These are phyloP conservation scores for Colletotrichum salicis DNA, from an alignment of 2,329 filamentous ascomycete species.

Conservation along the genomic window DNA sequence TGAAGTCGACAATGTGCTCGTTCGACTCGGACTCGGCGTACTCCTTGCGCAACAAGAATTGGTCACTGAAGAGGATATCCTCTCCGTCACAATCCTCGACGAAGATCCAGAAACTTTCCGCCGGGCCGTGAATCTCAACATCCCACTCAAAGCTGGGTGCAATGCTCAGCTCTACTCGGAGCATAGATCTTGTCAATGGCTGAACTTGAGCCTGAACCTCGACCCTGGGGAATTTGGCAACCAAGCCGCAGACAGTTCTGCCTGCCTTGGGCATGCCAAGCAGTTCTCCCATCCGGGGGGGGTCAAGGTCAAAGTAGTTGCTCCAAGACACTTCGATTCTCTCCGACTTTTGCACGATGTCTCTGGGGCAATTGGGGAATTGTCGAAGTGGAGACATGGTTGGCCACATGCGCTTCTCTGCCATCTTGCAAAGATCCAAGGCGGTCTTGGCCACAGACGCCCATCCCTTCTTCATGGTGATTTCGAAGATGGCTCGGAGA, in stretches of 20 bases:
- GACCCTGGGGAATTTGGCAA: slow-evolving; percentile 91
- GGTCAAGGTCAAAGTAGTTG: slow-evolving; percentile 95
- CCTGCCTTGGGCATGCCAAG: slow-evolving; percentile 91
- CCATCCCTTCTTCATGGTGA: slow-evolving; percentile 97
- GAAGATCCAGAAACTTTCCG: slow-evolving; percentile 96
- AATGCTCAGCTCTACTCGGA: slow-evolving; percentile 89
- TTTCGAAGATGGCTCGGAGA: slow-evolving; percentile 94
- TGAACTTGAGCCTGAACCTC: slow-evolving; percentile 95
- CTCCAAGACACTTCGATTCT: slow-evolving; percentile 93
- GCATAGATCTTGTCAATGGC: slow-evolving; percentile 92
- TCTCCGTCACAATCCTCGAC: slow-evolving; percentile 98
- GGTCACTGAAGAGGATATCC: slow-evolving; percentile 93
- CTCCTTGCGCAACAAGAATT: slow-evolving; percentile 89
- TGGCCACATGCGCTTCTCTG: slow-evolving; percentile 99
- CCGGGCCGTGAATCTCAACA: slow-evolving; percentile 83
- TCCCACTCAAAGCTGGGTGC: slow-evolving; percentile 98
- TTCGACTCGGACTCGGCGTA: slow-evolving; percentile 88
- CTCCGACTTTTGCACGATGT: slow-evolving; percentile 92
- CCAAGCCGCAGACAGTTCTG: slow-evolving; percentile 83
- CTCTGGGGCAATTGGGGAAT: slow-evolving; percentile 82
- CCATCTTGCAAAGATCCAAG: slow-evolving; percentile 97
- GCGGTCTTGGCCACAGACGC: slow-evolving; percentile 91
- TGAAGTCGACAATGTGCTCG: slow-evolving; percentile 95
- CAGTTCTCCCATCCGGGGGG: slow-evolving; percentile 94
- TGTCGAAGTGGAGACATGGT: slow-evolving; percentile 97